Evolutionary conservation across 345 rosid genomes (phyloP), one percentile per base, ranked within the genome.

Genomic region (Alliaria petiolata): DNA sequence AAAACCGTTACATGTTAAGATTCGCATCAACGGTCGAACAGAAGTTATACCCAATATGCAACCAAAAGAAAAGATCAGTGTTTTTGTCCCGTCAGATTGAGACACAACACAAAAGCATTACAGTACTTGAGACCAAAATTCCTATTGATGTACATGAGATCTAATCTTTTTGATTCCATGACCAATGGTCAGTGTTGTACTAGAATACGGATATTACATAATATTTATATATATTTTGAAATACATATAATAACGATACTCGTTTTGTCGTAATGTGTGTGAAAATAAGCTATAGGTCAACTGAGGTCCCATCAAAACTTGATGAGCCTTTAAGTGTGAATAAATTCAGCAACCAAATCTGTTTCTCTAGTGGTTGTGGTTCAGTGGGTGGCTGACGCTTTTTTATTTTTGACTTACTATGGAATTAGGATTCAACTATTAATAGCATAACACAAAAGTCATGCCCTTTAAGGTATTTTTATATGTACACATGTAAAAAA

Each of bases 331-430:
- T 49, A 8, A 56, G 49, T 51, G 64, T 60, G 74, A 53, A 68
- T 31, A 61, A 68, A 68, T 62, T 55, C 79, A 60, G 58, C 30
- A 61, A 69, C 74, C 79, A 68, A 69, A 62, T 53, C 52, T 69
- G 38, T 17, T 62, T 62, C 34, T 17, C 62, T 49, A 67, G 62
- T n/a, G n/a, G n/a, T n/a, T n/a, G n/a, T 59, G 53, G 67, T 31
- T 31, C 38, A 36, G 78, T 66, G 38, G 78, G 62, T 60, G 25
- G 63, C 38, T 74, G 61, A 58, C 30, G 12, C 72, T 51, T 59
- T 70, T 44, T 59, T 35, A 33, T 68, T 31, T 59, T 40, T 67
- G 68, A 61, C 68, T n/a, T n/a, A 60, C 25, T 36, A 47, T 70
- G 59, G 40, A 49, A 47, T 49, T 17, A 12, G 26, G 60, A 49